Percentiles rank a stretch among this genome's conserved stretches.
These are phyloP conservation scores for Coleophoma cylindrospora DNA, from an alignment of 2,329 filamentous ascomycete genomes.

Conservation along the genomic window DNA sequence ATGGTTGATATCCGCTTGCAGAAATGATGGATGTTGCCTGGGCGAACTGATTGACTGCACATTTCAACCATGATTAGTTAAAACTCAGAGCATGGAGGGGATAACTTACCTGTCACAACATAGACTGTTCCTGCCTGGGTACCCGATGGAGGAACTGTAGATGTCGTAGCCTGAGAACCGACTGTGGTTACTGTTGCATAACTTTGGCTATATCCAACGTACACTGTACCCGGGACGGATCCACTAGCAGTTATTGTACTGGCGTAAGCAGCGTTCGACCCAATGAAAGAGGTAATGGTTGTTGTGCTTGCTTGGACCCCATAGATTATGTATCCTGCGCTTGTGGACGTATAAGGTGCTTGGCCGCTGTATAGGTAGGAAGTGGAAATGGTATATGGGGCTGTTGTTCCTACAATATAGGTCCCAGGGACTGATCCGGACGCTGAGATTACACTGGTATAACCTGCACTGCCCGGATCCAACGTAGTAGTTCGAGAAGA, in stretches of 20 bases:
- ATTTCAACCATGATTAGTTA: not conserved
- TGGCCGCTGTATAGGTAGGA: not conserved
- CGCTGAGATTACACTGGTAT: not conserved
- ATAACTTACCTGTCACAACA: not conserved
- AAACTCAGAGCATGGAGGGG: not conserved
- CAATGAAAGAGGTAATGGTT: not conserved
- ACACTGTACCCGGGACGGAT: not conserved
- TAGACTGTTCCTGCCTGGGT: not conserved
- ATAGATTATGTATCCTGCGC: not conserved
- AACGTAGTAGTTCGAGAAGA: not conserved
- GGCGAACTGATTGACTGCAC: not conserved
- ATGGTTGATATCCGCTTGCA: not conserved
- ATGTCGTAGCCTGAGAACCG: not conserved
- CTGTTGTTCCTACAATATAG: not conserved
- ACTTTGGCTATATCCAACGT: not conserved
- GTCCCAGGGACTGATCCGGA: not conserved
- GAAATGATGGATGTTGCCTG: not conserved
- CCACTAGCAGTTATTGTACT: not conserved
- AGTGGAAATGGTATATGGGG: not conserved
- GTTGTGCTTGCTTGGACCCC: not conserved
- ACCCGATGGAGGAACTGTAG: not conserved
- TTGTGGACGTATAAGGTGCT: not conserved
- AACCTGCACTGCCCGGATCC: not conserved
- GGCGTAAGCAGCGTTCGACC: not conserved
- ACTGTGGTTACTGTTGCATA: not conserved